Base-by-base conservation (phyloP, 768 basidiomycete species). In the Suillus decipiens region DNA sequence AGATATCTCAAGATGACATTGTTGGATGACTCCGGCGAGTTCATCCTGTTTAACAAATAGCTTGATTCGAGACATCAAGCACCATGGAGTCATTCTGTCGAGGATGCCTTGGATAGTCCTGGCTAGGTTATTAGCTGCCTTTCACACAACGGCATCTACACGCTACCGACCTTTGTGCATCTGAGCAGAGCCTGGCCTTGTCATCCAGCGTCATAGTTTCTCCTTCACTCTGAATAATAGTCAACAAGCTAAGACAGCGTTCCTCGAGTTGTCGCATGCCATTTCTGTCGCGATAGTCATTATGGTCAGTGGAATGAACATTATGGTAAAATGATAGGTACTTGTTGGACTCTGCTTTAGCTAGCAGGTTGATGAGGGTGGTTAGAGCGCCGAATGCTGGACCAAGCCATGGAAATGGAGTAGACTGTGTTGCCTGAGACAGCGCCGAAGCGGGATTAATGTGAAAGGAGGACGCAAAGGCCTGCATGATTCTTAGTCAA, bases 281-380 rank as follows among this genome's bases (percentile, higher is more conserved):
- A 57, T 77, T 68, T 64, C 84, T 84, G 59, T 31, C 17, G n/a
- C 2, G 22, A 22, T 37, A 50, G 67, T 60, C 61, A 31, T 59
- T n/a, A n/a, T 50, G 31, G 33, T 28, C 22, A 17, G 47, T 55
- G 39, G 56, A 15, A 45, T 17, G 55, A 5, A 55, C 37, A 19
- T 4, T n/a, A 1, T 8, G 19, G n/a, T 2, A 7, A 41, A 41
- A 41, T 17, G 17, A 6, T 41, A 41, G 69, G 22, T 67, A 84
- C 86, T 76, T 79, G 70, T 87, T 87, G 2, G 76, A 73, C 2
- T 74, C 64, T 14, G 85, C 81, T 65, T 81, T 81, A 48, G 81
- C 77, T 68, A 84, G 81, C 24, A 83, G 72, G 57, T 79, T 61
- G 24, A 86, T 72, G 50, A 87, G 82, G 42, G 68, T 73, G 47